These are phyloP conservation scores for Mallotus nudiflorus DNA, from an alignment of 345 rosid species.

Conservation along the genomic window DNA sequence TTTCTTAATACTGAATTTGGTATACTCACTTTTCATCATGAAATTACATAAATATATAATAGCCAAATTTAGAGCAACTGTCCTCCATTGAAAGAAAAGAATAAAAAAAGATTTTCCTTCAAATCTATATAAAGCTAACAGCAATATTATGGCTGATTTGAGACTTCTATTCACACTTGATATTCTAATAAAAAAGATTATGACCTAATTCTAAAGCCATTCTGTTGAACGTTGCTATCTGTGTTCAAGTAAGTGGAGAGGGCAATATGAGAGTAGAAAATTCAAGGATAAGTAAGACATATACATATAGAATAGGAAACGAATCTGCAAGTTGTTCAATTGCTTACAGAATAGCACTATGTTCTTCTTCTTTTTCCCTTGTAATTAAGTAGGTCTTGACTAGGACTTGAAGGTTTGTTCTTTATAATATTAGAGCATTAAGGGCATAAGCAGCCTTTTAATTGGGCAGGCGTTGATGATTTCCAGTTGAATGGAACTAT, in stretches of 20 bases:
- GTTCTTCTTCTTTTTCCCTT: too few relatives aligned
- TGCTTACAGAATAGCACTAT: too few relatives aligned
- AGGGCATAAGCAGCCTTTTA: neutral
- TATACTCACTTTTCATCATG: too few relatives aligned
- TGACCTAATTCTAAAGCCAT: conserved; percentile 1
- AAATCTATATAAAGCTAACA: too few relatives aligned
- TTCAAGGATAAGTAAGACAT: neutral
- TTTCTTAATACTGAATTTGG: too few relatives aligned
- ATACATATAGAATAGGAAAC: neutral
- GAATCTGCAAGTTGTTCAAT: neutral
- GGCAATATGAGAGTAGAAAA: conserved; percentile 11
- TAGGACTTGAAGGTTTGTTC: neutral
- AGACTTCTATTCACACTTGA: too few relatives aligned
- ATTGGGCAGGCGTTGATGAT: neutral
- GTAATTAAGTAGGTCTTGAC: conserved; percentile 28
- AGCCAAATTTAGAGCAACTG: too few relatives aligned
- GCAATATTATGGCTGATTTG: too few relatives aligned
- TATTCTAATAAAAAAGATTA: neutral
- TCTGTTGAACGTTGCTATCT: neutral
- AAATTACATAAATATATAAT: too few relatives aligned
- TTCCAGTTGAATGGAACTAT: conserved; percentile 15
- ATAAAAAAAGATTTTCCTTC: too few relatives aligned
- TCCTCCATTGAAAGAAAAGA: too few relatives aligned
- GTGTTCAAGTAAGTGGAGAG: conserved; percentile 22
- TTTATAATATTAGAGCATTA: neutral